Conservation (phyloP, 2,329 filamentous ascomycete species). For the Cytospora piceae region DNA sequence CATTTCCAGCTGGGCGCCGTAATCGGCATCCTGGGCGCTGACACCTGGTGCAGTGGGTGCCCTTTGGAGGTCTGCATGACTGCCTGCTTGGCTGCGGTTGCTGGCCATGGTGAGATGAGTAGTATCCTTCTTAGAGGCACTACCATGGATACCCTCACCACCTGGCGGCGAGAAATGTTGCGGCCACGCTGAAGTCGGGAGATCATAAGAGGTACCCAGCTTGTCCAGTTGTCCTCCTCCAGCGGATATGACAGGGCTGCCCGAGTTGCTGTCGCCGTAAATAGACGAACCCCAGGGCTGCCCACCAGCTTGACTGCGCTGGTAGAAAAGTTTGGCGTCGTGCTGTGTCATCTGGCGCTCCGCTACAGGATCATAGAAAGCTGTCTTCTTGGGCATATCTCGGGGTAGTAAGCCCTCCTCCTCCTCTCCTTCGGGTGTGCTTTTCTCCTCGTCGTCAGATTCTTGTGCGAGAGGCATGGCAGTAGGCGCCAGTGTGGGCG, state of each 20-base stretch:
- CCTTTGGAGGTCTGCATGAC: constrained; percentile 22
- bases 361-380: constrained; percentile 90
- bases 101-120: constrained; percentile 26
- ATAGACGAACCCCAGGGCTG: constrained; percentile 45
- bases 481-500: constrained; percentile 39
- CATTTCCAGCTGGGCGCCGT: constrained; percentile 30
- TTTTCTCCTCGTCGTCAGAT: constrained; percentile 43
- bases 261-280: constrained; percentile 44
- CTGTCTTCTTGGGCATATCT: constrained; percentile 71
- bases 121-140: constrained; percentile 30
- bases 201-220: constrained; percentile 20
- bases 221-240: constrained; percentile 23
- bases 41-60: constrained; percentile 23
- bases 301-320: constrained; percentile 68
- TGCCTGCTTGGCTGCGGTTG: constrained; percentile 28
- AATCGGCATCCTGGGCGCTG: constrained; percentile 34
- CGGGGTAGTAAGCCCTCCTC: constrained; percentile 64
- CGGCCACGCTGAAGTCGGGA: constrained; percentile 28
- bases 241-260: constrained; percentile 49
- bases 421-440: constrained; percentile 39
- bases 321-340: constrained; percentile 95
- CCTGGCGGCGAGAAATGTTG: constrained; percentile 20
- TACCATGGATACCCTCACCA: constrained; percentile 26
- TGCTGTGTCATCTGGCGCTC: constrained; percentile 94
- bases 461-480: constrained; percentile 40